These are phyloP conservation scores for Beverwykella pulmonaria DNA, from an alignment of 495 filamentous ascomycete species.

Conservation along the genomic window DNA sequence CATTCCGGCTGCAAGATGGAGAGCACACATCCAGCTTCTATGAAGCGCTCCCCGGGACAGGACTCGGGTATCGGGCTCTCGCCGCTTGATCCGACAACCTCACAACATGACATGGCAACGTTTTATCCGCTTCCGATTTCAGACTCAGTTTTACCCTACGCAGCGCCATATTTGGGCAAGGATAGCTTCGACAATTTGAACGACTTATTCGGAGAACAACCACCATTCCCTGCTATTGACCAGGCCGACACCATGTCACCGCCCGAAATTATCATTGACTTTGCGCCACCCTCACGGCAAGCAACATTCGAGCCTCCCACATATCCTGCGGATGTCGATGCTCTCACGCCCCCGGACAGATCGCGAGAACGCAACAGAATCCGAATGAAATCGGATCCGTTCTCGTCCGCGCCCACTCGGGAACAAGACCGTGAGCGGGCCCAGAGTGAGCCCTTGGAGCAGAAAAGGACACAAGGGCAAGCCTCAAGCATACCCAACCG, in stretches of 20 bases:
- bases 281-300: conserved; percentile 1
- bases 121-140: too few species aligned
- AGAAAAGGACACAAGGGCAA: not conserved
- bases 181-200: too few species aligned
- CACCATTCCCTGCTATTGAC: not conserved
- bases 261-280: not conserved
- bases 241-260: not conserved
- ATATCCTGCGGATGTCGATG: not conserved
- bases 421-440: conserved; percentile 1
- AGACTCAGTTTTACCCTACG: too few species aligned
- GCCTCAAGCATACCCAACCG: not conserved
- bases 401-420: not conserved
- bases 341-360: not conserved
- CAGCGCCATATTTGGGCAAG: too few species aligned
- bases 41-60: not conserved
- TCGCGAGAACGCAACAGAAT: not conserved
- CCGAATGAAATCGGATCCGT: not conserved
- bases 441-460: not conserved
- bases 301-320: not conserved
- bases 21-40: not conserved
- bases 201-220: not conserved
- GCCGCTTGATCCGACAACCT: too few species aligned
- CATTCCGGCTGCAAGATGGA: not conserved
- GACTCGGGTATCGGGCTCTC: too few species aligned
- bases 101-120: too few species aligned